phyloP scores from a whole-genome alignment of 83 land plant species.

The Picea abies region DNA sequence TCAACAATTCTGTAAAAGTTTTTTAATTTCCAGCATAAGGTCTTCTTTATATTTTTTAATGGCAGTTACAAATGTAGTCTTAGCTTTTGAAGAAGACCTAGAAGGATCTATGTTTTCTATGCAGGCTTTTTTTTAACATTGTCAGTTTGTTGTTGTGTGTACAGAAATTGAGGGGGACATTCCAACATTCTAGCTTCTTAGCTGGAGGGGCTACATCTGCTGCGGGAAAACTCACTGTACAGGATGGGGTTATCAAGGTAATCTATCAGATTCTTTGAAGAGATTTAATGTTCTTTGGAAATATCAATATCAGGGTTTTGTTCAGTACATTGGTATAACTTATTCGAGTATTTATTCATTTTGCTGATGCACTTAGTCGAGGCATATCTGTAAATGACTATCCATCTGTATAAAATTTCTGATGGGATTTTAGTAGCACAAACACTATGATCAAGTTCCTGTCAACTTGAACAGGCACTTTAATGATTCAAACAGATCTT shows the following conservation, averaged over 20 bases:
- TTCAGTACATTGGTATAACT: not conserved
- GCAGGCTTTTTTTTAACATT: not conserved
- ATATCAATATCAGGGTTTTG: not conserved
- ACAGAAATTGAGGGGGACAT: constrained; percentile 36
- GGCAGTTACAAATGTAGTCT: not conserved
- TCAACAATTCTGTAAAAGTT: not conserved
- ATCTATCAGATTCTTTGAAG: not conserved
- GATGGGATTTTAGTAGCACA: too few species aligned
- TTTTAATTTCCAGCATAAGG: not conserved
- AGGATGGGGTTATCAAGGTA: constrained; percentile 38
- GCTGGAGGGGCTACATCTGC: constrained; percentile 46
- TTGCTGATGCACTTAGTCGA: too few species aligned
- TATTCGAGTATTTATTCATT: too few species aligned
- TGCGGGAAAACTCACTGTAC: constrained; percentile 33
- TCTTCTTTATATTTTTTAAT: not conserved
- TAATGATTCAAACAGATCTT: too few species aligned
- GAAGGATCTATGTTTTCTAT: not conserved
- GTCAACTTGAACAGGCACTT: too few species aligned
- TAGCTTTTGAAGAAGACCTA: not conserved
- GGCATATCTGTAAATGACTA: too few species aligned
- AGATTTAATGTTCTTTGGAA: not conserved
- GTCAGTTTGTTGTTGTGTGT: not conserved
- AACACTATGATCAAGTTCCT: too few species aligned
- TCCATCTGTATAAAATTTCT: too few species aligned
- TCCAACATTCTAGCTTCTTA: constrained; percentile 44